Percentiles rank a stretch among this genome's conserved stretches.
These are phyloP conservation scores for Ceratocystis albifundus DNA, from an alignment of 2,329 filamentous ascomycete species.

Conservation along the genomic window DNA sequence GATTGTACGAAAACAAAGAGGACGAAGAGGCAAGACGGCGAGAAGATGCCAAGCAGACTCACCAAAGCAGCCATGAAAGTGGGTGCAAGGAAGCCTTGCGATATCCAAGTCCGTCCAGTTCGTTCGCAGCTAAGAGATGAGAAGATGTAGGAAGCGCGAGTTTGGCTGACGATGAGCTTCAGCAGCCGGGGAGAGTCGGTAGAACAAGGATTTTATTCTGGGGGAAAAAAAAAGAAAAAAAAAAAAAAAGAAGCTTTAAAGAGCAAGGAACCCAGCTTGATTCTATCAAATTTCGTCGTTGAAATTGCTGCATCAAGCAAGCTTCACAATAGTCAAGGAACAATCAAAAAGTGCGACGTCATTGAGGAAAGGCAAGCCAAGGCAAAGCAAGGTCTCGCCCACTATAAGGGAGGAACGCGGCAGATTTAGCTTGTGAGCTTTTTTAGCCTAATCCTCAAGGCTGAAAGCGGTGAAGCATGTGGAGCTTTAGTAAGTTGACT, in stretches of 20 bases:
- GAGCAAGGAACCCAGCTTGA: not conserved
- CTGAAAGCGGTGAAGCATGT: slow-evolving; percentile 10
- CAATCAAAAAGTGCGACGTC: not conserved
- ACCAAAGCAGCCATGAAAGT: slow-evolving; percentile 22
- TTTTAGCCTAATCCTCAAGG: slow-evolving; percentile 4
- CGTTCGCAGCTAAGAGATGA: not conserved
- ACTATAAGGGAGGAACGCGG: not conserved
- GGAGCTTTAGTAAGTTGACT: not conserved
- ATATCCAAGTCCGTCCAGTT: not conserved
- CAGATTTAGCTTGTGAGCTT: not conserved
- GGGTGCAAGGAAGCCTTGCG: slow-evolving; percentile 9
- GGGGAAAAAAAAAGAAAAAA: not conserved
- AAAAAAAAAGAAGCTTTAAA: not conserved
- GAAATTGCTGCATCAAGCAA: not conserved
- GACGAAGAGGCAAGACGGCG: not conserved
- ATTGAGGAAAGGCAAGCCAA: not conserved
- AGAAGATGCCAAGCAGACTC: not conserved
- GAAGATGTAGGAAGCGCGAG: not conserved
- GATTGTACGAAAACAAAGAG: not conserved
- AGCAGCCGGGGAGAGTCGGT: not conserved
- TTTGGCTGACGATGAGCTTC: not conserved
- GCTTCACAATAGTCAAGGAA: not conserved
- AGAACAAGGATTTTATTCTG: not conserved
- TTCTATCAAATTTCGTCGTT: not conserved
- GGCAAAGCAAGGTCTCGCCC: not conserved